A percentile compares a stretch with the other conserved stretches of the same genome.
These are phyloP conservation scores for Ophidiomyces ophidiicola DNA, from an alignment of 2,329 filamentous ascomycete genomes.

Conservation along the genomic window DNA sequence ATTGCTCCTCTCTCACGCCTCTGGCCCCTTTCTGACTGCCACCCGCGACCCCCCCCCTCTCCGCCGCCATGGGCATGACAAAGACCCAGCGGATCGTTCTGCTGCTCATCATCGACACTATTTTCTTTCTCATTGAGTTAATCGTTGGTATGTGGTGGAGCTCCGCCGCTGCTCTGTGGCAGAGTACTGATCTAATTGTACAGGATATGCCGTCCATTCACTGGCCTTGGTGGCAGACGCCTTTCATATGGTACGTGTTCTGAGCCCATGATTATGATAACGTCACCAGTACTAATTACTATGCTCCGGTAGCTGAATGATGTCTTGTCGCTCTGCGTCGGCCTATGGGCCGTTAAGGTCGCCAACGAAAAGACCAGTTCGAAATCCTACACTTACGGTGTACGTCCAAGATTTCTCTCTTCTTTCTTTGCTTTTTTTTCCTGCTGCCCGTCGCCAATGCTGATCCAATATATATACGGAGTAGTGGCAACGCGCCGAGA, in stretches of 20 bases:
- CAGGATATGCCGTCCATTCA: constrained; percentile 73
- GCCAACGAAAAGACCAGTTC: constrained; percentile 68
- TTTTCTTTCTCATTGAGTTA: constrained; percentile 84
- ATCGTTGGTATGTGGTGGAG: constrained; percentile 47
- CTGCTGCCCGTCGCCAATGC: not conserved
- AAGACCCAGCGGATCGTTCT: constrained; percentile 87
- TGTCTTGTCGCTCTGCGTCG: constrained; percentile 85
- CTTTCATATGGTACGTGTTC: constrained; percentile 78
- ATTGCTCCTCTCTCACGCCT: too few relatives aligned
- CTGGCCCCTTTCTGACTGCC: too few relatives aligned
- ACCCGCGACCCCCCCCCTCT: too few relatives aligned
- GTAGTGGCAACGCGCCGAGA: constrained; percentile 96
- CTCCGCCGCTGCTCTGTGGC: not conserved
- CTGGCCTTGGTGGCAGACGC: constrained; percentile 90
- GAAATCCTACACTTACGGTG: constrained; percentile 89
- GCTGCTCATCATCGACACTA: constrained; percentile 77
- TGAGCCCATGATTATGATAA: not conserved
- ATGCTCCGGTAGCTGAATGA: constrained; percentile 63
- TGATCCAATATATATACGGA: too few relatives aligned
- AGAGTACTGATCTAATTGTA: constrained; percentile 9
- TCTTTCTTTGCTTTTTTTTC: constrained; percentile 13
- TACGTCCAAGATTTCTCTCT: constrained; percentile 35
- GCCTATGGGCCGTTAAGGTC: constrained; percentile 87
- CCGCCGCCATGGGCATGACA: constrained; percentile 61
- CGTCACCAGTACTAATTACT: not conserved